Evolutionary conservation across 306 rosid species (phyloP), one percentile per base, ranked within the genome.

Genomic region (Begonia masoniana): DNA sequence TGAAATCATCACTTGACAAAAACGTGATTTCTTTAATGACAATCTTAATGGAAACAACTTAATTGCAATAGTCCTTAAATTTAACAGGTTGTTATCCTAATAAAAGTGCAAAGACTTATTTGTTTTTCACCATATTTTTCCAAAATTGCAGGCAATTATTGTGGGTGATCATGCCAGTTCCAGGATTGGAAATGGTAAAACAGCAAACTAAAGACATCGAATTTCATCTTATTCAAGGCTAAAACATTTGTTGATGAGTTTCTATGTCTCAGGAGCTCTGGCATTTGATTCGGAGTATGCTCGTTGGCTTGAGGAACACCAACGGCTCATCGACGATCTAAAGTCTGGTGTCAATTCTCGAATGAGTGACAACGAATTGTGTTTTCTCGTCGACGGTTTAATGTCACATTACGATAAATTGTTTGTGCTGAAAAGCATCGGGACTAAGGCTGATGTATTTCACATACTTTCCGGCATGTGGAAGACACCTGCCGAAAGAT

Each of bases 391-490:
- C 10, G 95, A 84, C n/a, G 73, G 83, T 41, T 82, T 75, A 19
- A 71, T 79, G 82, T 52, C 77, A 4, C 94, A 84, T 53, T 79
- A 77, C 41, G 92, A 88, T 46, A 85, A 82, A 48, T 49, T 84
- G 13, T 84, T 74, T 57, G 72, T 80, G 83, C 58, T 88, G 43
- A 88, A 88, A 67, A 79, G 83, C 47, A 35, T 73, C 15, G 95
- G 85, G 9, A 71, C 92, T n/a, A 88, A 79, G 64, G 81, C 85
- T 19, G 88, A 88, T 60, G 94, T 88, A 19, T 84, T 88, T 60
- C 96, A 88, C 77, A 79, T 88, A 65, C 83, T 88, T 35, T 88
- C 87, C 11, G 96, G 96, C 48, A 71, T 82, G 80, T 88, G 96
- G 96, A 79, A 65, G 69, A 81, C 88, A 0, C 96, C 96, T 11